A percentile compares a stretch with the other conserved stretches of the same genome.
Conservation (phyloP, 1,284 basidiomycete genomes). For the Salmacisia buchloeana region DNA sequence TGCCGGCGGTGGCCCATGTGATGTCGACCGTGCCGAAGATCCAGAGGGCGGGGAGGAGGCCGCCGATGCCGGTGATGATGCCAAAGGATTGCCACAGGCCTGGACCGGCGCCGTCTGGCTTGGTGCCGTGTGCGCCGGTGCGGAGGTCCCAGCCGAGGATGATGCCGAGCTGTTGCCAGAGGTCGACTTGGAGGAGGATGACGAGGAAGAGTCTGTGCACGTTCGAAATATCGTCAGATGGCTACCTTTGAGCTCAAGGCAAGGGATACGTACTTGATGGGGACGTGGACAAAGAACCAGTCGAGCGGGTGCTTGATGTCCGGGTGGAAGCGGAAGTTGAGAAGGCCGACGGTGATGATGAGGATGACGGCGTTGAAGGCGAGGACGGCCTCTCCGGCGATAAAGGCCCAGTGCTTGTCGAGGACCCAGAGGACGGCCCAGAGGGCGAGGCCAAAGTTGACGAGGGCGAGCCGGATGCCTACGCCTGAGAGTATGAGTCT, state of each 20-base stretch:
- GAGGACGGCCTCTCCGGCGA: conserved; percentile 30
- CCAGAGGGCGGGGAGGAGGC: conserved; percentile 29
- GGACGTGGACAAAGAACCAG: conserved; percentile 55
- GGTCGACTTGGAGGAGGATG: conserved; percentile 54
- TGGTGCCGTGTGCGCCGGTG: too few species aligned
- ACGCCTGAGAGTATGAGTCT: conserved; percentile 58
- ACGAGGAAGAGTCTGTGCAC: conserved; percentile 50
- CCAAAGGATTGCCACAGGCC: conserved; percentile 38
- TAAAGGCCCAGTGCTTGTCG: conserved; percentile 29
- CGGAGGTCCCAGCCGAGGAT: conserved; percentile 53
- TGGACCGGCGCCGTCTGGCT: conserved; percentile 15
- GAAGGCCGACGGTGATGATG: conserved; percentile 32
- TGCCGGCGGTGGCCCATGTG: conserved; percentile 32
- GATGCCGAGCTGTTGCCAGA: conserved; percentile 55
- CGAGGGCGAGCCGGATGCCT: conserved; percentile 68
- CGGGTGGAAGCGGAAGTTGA: conserved; percentile 40
- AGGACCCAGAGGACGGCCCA: conserved; percentile 77
- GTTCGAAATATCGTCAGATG: not conserved
- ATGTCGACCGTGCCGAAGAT: conserved; percentile 39
- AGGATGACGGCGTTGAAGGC: conserved; percentile 30
- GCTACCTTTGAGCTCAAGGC: not conserved
- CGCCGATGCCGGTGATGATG: conserved; percentile 28
- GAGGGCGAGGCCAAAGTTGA: conserved; percentile 73
- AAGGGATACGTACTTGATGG: conserved; percentile 46
- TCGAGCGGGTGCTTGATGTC: conserved; percentile 53